A percentile compares a stretch with the other conserved stretches of the same genome.
These are phyloP conservation scores for Capronia epimyces DNA, from an alignment of 2,329 filamentous ascomycete genomes.

Conservation along the genomic window DNA sequence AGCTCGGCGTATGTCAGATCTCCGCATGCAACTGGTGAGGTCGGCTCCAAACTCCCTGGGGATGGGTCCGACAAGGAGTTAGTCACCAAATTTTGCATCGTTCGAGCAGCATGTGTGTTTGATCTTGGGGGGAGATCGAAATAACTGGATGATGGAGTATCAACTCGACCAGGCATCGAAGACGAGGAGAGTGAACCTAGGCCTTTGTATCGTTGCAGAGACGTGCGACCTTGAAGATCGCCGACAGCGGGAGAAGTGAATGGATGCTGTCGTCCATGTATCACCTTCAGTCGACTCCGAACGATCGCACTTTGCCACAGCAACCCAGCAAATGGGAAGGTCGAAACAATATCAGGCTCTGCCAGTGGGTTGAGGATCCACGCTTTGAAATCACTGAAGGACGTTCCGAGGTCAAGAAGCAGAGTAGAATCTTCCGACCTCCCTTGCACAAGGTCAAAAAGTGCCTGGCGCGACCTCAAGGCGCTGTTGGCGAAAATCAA, in stretches of 20 bases:
- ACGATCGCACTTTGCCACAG: slow-evolving; percentile 68
- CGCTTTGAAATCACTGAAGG: slow-evolving; percentile 59
- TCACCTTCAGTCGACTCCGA: slow-evolving; percentile 61
- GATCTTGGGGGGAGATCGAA: slow-evolving; percentile 21
- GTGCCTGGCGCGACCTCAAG: slow-evolving; percentile 52
- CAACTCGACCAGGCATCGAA: slow-evolving; percentile 20
- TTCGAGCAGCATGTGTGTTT: slow-evolving; percentile 7
- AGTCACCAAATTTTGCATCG: slow-evolving; percentile 9
- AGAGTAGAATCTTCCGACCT: slow-evolving; percentile 42
- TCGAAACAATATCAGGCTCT: slow-evolving; percentile 50
- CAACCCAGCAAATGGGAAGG: slow-evolving; percentile 58
- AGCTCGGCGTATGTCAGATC: slow-evolving; percentile 15
- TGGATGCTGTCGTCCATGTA: slow-evolving; percentile 49
- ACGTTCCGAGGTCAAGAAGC: slow-evolving; percentile 38
- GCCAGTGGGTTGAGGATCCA: slow-evolving; percentile 60
- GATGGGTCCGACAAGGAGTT: slow-evolving; percentile 5
- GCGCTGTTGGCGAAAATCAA: slow-evolving; percentile 65
- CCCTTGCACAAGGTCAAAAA: slow-evolving; percentile 54
- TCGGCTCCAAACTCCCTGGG: slow-evolving; percentile 1
- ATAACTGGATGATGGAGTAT: slow-evolving; percentile 18
- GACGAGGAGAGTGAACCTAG: slow-evolving; percentile 25
- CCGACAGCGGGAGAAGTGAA: slow-evolving; percentile 32
- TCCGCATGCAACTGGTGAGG: slow-evolving; percentile 8
- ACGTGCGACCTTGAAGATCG: slow-evolving; percentile 24
- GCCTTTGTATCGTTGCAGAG: slow-evolving; percentile 35